Evolutionary conservation across 495 filamentous ascomycete genomes (phyloP), one percentile per base, ranked within the genome.

Genomic region (Penicillium coprophilum): DNA sequence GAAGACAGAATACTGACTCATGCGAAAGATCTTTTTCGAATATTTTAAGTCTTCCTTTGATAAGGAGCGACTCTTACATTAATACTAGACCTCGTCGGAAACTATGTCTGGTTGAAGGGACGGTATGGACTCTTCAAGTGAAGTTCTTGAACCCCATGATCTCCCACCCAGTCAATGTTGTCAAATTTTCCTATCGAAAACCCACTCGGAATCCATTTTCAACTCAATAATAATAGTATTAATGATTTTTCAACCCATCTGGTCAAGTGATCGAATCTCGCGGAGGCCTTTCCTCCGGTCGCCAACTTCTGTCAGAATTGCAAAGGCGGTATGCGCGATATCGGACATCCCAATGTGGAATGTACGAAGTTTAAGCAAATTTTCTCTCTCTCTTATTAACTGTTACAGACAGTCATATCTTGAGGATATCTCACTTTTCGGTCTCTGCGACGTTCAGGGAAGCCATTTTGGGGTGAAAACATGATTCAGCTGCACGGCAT

Each of bases 401-500:
- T 31, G 9, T 31, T 31, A 8, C 7, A 31, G 10, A 31, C 1
- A 31, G 30, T 31, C 30, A 10, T 32, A 32, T 32, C 11, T 12
- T 2, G 12, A 12, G 12, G 10, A 32, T 10, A 32, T 32, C 11
- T 32, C 9, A 12, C 9, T 24, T 21, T 9, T 23, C 21, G n/a
- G 38, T 9, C 11, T 45, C 21, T 45, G 41, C 15, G 12, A 45
- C 12, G 13, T 15, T 27, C 41, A 24, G 21, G 9, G 41, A 2
- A 27, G 4, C 41, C 8, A 27, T 6, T 12, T 32, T 23, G 23
- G 12, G 15, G 21, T 19, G 32, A 30, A 19, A 57, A 13, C 27
- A 66, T 66, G 68, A 63, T 68, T 38, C 60, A 66, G 32, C 19
- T 70, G 23, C 57, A 57, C 23, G 54, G 55, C 7, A 44, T 64